phyloP scores from a whole-genome alignment of 2,329 filamentous ascomycete genomes.

The Colletotrichum gloeosporioides region DNA sequence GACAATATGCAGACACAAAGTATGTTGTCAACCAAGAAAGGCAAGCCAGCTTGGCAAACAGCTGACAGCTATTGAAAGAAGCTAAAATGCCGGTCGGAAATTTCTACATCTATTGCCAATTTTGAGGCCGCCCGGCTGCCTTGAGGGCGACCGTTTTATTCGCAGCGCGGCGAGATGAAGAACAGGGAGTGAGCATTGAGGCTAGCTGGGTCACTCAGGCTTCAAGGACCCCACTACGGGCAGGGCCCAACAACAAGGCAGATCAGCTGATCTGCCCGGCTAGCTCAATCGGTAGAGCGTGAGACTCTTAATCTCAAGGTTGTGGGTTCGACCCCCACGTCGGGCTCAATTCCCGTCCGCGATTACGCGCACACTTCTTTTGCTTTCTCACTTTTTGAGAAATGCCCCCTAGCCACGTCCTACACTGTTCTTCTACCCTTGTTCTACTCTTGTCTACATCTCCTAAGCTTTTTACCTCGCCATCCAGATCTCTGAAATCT shows the following conservation, averaged over 20 bases:
- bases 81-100: no score
- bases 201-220: accelerated
- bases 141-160: background rate
- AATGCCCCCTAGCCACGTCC: background rate
- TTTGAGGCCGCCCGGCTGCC: accelerated
- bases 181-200: accelerated
- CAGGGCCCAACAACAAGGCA: background rate
- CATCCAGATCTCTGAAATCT: no score
- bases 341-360: constrained; percentile 23
- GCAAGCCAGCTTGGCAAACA: no score
- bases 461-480: background rate
- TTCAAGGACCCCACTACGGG: accelerated
- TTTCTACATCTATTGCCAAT: no score
- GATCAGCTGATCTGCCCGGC: constrained; percentile 45
- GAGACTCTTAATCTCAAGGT: constrained; percentile 72
- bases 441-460: no score
- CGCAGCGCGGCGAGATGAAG: accelerated
- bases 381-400: background rate
- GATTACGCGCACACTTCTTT: background rate
- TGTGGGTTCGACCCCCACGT: constrained; percentile 54
- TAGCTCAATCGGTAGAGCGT: constrained; percentile 78
- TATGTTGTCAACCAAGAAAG: no score
- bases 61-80: no score
- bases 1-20: no score
- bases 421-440: no score